phyloP scores from a whole-genome alignment of 495 filamentous ascomycete species.

The Sabuloglossum arenarium region DNA sequence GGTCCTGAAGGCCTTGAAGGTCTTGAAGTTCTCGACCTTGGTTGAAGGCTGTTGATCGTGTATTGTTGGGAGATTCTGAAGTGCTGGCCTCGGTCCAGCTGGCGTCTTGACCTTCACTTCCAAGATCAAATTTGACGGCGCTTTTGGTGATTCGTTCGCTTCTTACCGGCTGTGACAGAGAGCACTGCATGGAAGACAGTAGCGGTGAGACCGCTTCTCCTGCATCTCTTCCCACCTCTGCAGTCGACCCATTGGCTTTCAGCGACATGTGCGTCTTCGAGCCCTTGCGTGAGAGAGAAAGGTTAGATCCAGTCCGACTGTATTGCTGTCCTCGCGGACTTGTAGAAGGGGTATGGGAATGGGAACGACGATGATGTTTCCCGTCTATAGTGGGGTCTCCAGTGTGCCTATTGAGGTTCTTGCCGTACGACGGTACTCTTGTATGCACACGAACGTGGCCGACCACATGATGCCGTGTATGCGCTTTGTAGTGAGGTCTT shows the following conservation, averaged over 20 bases:
- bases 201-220: not conserved
- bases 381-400: slow-evolving; percentile 1
- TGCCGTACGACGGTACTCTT: slow-evolving; percentile 4
- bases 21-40: not conserved
- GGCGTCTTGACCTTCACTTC: slow-evolving; percentile 4
- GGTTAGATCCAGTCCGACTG: slow-evolving; percentile 3
- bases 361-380: slow-evolving; percentile 2
- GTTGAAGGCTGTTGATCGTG: not conserved
- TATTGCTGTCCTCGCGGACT: not conserved
- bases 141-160: slow-evolving; percentile 3
- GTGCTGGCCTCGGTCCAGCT: slow-evolving; percentile 5
- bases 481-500: not conserved
- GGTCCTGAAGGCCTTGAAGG: not conserved
- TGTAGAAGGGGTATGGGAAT: slow-evolving; percentile 6
- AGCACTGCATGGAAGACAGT: not conserved
- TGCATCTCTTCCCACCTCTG: not conserved
- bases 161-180: not conserved
- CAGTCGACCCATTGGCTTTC: slow-evolving; percentile 4
- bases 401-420: slow-evolving; percentile 5
- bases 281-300: slow-evolving; percentile 2
- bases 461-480: slow-evolving; percentile 5
- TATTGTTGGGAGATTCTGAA: slow-evolving; percentile 4
- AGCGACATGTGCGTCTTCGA: slow-evolving; percentile 4
- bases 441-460: slow-evolving; percentile 3
- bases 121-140: slow-evolving; percentile 7